phyloP scores from a whole-genome alignment of 805 yeast species.

The Candida silvicultrix region DNA sequence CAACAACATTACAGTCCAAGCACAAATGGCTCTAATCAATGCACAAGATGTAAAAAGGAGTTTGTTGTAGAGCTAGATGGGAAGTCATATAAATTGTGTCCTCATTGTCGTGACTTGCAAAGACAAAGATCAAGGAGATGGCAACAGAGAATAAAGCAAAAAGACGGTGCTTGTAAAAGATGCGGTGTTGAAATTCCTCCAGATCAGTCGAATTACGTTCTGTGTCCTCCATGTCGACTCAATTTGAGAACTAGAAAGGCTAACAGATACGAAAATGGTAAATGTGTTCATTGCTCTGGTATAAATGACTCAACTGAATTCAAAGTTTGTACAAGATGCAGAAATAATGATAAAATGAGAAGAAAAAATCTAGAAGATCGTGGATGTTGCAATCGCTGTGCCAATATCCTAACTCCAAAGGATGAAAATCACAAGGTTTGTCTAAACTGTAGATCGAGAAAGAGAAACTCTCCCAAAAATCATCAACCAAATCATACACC shows the following conservation, averaged over 20 bases:
- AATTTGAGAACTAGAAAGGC: slow-evolving; percentile 50
- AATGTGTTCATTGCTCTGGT: slow-evolving; percentile 65
- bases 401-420: slow-evolving; percentile 36
- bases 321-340: slow-evolving; percentile 62
- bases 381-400: slow-evolving; percentile 62
- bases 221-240: slow-evolving; percentile 56
- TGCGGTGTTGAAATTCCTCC: slow-evolving; percentile 52
- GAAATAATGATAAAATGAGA: slow-evolving; percentile 54
- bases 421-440: slow-evolving; percentile 54
- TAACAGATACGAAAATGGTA: slow-evolving; percentile 53
- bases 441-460: slow-evolving; percentile 45
- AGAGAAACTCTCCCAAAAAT: slow-evolving; percentile 27
- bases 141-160: slow-evolving; percentile 56
- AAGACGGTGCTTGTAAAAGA: slow-evolving; percentile 57
- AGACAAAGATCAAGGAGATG: slow-evolving; percentile 57
- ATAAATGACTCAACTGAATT: slow-evolving; percentile 41
- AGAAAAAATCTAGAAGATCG: slow-evolving; percentile 47
- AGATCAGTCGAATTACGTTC: slow-evolving; percentile 45
- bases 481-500: slow-evolving; percentile 4
- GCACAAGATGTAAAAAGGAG: slow-evolving; percentile 56
- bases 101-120: slow-evolving; percentile 59
- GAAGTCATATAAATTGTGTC: slow-evolving; percentile 47
- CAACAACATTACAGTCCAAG: neutral
- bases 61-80: slow-evolving; percentile 36
- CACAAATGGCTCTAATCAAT: slow-evolving; percentile 15